Percentiles rank a stretch among this genome's conserved stretches.
Evolutionary conservation across 2,329 filamentous ascomycete genomes (phyloP).

Genomic region (Colletotrichum sp.): DNA sequence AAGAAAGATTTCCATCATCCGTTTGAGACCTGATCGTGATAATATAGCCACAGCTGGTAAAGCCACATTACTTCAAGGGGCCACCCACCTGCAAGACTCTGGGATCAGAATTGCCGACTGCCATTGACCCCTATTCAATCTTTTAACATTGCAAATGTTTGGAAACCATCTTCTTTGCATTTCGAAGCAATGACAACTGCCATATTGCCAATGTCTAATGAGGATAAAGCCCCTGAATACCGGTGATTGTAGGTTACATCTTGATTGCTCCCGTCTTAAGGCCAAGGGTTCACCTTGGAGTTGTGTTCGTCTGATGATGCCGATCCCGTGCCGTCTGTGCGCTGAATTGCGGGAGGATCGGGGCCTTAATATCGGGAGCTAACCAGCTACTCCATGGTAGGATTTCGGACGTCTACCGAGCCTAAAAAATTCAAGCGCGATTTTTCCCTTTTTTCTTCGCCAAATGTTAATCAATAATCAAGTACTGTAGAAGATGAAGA

Average conservation of each 20-base stretch:
- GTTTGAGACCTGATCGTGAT: background rate
- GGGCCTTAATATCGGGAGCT: background rate
- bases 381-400: background rate
- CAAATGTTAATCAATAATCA: background rate
- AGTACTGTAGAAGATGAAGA: background rate
- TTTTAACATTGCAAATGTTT: background rate
- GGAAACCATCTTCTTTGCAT: background rate
- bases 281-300: background rate
- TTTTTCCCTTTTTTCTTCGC: background rate
- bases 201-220: background rate
- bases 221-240: background rate
- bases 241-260: background rate
- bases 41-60: background rate
- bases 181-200: background rate
- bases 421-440: background rate
- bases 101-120: background rate
- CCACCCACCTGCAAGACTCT: background rate
- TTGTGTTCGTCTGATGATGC: background rate
- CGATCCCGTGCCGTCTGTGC: background rate
- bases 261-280: background rate
- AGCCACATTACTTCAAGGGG: background rate
- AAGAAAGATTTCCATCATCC: background rate
- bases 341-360: background rate
- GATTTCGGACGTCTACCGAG: background rate
- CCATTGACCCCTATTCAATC: background rate